Base-by-base conservation (phyloP, 2,329 filamentous ascomycete genomes). In the Pleurostoma richardsiae region DNA sequence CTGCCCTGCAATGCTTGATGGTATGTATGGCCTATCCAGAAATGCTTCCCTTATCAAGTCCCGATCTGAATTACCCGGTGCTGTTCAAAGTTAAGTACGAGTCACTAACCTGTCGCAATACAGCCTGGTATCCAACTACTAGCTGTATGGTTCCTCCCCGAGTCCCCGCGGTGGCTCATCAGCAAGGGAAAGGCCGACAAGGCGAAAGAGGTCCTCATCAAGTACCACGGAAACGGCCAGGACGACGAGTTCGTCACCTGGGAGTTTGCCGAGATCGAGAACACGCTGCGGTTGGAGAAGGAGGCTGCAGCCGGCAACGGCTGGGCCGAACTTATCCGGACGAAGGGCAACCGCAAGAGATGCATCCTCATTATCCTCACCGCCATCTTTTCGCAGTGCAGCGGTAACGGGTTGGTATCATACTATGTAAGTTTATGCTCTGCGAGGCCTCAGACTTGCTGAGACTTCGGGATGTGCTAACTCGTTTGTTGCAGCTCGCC, bases 121-220 rank as follows among this genome's bases (percentile, higher is more conserved):
- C n/a, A 36, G 0, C 68, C 65, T 1, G 46, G 67, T 7, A 62
- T 72, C 30, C 72, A 74, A 53, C 70, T 72, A 50, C 72, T 79
- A 54, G 75, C 66, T 41, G 82, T 88, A 61, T 86, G 77, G 67
- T 62, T 33, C 43, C 4, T 74, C 19, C 73, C 74, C 2, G 74
- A 77, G 54, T 70, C 65, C 3, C 74, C 73, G 0, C 65, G 73
- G 52, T 41, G n/a, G n/a, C 40, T 41, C 7, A 41, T 41, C 40
- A 8, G 7, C 40, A 41, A 41, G 40, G 40, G 28, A 26, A 41
- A 41, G 40, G 7, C 7, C 52, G 71, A 74, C 5, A 68, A 76
- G 47, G 75, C 74, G 10, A 58, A 72, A 10, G 50, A 59, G 3
- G 69, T 74, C 2, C 65, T 80, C 6, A 62, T 65, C 27, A 67